These are phyloP conservation scores for Cucumis cinereus DNA, from an alignment of 306 rosid species.

Conservation along the genomic window DNA sequence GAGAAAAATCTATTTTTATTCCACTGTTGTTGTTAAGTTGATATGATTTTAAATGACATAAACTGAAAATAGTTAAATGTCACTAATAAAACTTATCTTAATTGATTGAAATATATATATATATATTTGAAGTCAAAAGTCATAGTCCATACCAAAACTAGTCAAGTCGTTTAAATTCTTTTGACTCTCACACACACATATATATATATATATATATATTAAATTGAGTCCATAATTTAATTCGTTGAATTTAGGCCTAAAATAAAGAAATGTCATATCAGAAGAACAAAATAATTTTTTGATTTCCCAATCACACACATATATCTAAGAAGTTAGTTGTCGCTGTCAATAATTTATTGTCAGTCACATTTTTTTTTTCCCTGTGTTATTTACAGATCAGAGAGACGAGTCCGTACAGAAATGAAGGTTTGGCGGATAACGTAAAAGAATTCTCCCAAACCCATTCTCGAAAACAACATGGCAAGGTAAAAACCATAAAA, in stretches of 20 bases:
- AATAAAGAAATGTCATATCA: background rate
- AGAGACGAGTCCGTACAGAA: background rate
- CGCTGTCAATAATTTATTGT: background rate
- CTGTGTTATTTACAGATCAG: background rate
- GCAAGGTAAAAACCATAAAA: background rate
- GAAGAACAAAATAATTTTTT: background rate
- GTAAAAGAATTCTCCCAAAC: background rate
- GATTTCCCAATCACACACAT: background rate
- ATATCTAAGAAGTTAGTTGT: background rate
- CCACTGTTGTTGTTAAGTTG: too few species aligned
- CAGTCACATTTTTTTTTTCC: background rate
- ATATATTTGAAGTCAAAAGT: background rate
- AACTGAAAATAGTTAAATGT: too few species aligned
- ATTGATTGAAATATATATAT: too few species aligned
- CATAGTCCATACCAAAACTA: background rate
- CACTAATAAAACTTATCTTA: too few species aligned
- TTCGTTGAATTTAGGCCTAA: background rate
- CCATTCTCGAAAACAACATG: constrained; percentile 1
- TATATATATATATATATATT: too few species aligned
- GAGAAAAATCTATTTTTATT: too few species aligned
- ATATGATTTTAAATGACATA: too few species aligned
- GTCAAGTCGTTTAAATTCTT: background rate
- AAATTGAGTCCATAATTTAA: background rate
- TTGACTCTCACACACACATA: background rate
- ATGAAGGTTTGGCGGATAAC: background rate